Evolutionary conservation across 2,329 filamentous ascomycete species (phyloP), one percentile per base, ranked within the genome.

Genomic region (Sporothrix curviconia): DNA sequence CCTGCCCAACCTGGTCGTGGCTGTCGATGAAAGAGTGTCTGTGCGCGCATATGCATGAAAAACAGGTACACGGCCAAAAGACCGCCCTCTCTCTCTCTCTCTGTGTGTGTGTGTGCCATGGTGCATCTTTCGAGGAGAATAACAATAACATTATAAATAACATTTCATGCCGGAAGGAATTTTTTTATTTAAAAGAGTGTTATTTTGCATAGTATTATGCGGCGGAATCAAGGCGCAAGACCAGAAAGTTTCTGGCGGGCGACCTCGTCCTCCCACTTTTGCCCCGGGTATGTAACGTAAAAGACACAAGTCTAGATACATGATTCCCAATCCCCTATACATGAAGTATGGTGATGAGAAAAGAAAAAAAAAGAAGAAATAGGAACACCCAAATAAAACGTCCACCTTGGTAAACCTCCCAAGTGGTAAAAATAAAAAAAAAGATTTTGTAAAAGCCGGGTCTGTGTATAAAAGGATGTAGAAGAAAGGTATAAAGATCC

Each of bases 401-500:
- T 30, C 15, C 12, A 47, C 34, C 15, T 22, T 22, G n/a, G 34
- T 39, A 28, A 9, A 30, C 25, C 32, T 34, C 34, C 39, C 15
- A n/a, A 19, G 49, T n/a, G 17, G n/a, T 37, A 37, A 14, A 34
- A 42, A 43, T n/a, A 30, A 49, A 39, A 49, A 49, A 49, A 8
- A n/a, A 14, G 25, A 43, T 7, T n/a, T n/a, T n/a, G n/a, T n/a
- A n/a, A n/a, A 57, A 52, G 46, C 55, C 46, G 55, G 47, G 56
- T 34, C 47, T 40, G 49, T 54, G 12, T 59, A 17, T 51, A 57
- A 59, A 61, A 49, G 46, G 57, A 49, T 36, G 54, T 42, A 57
- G 43, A 57, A 55, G 54, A 61, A 59, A 51, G 57, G 57, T 57
- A 57, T 56, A 56, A 39, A 42, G n/a, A 43, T 39, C 17, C 25